These are phyloP conservation scores for Podosphaera fusca DNA, from an alignment of 2,329 filamentous ascomycete genomes.

Conservation along the genomic window DNA sequence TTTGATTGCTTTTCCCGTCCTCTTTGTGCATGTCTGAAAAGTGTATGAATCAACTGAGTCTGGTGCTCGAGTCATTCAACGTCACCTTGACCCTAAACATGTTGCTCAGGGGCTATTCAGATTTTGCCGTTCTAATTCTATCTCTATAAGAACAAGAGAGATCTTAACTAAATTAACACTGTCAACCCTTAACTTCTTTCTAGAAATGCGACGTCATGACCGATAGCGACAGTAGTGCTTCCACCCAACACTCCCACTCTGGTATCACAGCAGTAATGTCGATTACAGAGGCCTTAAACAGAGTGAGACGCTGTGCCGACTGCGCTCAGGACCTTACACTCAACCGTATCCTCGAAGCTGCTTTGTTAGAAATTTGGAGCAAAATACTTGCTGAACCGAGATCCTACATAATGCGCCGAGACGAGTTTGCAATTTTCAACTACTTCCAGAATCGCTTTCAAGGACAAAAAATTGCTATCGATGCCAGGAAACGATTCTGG, in stretches of 20 bases:
- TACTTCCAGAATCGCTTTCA: constrained; percentile 49
- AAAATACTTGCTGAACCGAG: constrained; percentile 40
- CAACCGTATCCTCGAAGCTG: constrained; percentile 39
- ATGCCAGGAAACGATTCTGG: constrained; percentile 30
- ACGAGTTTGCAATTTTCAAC: constrained; percentile 76
- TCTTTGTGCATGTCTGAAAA: no score
- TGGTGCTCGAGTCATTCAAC: no score
- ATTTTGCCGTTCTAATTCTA: no score
- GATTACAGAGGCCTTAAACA: constrained; percentile 47
- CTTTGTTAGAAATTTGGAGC: constrained; percentile 40
- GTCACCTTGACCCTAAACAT: no score
- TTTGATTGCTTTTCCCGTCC: no score
- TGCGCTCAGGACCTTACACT: constrained; percentile 39
- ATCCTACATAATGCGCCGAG: constrained; percentile 48
- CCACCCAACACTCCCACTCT: constrained; percentile 4
- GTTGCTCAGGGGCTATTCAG: no score
- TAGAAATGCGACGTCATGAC: constrained; percentile 5
- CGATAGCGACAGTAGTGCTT: constrained; percentile 6
- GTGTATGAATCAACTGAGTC: no score
- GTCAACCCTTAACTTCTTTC: no score
- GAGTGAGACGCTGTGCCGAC: constrained; percentile 50
- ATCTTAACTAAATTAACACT: no score
- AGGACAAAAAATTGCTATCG: constrained; percentile 25
- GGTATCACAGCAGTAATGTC: constrained; percentile 4
- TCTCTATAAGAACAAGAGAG: no score